Conservation (phyloP, 306 rosid species). For the Alnus glutinosa region DNA sequence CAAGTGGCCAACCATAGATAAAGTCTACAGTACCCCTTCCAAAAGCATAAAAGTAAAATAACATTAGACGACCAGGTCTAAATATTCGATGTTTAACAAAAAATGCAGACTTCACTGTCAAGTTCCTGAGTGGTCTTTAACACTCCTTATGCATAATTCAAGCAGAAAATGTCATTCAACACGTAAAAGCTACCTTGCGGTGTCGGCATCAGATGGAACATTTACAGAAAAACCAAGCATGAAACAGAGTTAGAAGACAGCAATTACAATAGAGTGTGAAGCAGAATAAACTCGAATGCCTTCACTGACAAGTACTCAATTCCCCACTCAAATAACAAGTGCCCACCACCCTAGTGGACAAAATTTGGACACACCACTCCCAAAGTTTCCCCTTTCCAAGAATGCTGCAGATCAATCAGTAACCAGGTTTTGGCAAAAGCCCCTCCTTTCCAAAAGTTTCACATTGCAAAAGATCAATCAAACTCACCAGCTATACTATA, state of each 20-base stretch:
- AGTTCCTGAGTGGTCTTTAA: background rate
- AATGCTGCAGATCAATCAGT: background rate
- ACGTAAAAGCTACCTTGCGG: constrained; percentile 52
- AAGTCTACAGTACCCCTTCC: background rate
- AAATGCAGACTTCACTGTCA: background rate
- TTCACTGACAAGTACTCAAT: background rate
- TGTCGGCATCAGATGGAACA: constrained; percentile 63
- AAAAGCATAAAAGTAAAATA: background rate
- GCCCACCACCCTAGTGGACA: background rate
- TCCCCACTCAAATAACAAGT: background rate
- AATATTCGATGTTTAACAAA: background rate
- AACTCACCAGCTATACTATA: background rate
- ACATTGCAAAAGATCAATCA: background rate
- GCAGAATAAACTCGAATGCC: background rate
- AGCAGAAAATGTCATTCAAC: constrained; percentile 54
- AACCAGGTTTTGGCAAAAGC: background rate
- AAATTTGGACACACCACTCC: background rate
- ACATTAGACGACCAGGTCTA: background rate
- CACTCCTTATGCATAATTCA: constrained; percentile 50
- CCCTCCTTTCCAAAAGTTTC: background rate
- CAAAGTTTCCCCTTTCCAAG: background rate
- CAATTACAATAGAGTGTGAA: background rate
- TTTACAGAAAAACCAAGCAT: constrained; percentile 26
- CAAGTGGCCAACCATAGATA: background rate
- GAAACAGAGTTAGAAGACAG: background rate